A percentile compares a stretch with the other conserved stretches of the same genome.
Evolutionary conservation across 2,329 filamentous ascomycete species (phyloP).

Genomic region (Pestalotiopsis fici): DNA sequence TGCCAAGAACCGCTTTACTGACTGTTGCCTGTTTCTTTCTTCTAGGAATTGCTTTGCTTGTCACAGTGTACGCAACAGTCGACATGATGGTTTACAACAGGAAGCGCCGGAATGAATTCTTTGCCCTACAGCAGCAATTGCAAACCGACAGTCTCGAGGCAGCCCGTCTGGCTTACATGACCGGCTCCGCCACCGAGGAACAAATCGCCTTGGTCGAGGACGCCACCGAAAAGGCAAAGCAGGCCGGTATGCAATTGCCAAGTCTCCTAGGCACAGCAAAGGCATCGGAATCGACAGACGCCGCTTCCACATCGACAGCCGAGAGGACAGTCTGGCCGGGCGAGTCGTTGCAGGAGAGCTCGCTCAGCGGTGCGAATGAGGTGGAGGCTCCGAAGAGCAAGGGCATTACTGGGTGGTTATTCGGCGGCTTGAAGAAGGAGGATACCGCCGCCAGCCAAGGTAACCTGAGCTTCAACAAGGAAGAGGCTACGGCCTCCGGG

Average conservation of each 20-base stretch:
- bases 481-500: slow-evolving; percentile 30
- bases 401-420: slow-evolving; percentile 36
- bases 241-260: slow-evolving; percentile 47
- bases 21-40: neutral
- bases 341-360: slow-evolving; percentile 21
- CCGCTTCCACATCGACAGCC: slow-evolving; percentile 14
- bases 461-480: slow-evolving; percentile 24
- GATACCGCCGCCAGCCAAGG: slow-evolving; percentile 22
- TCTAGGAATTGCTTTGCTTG: slow-evolving; percentile 53
- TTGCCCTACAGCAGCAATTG: slow-evolving; percentile 55
- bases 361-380: slow-evolving; percentile 16
- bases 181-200: slow-evolving; percentile 55
- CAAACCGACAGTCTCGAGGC: slow-evolving; percentile 56
- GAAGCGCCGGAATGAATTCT: slow-evolving; percentile 59
- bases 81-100: slow-evolving; percentile 65
- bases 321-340: slow-evolving; percentile 23
- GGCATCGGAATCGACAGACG: slow-evolving; percentile 13
- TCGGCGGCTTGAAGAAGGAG: slow-evolving; percentile 37
- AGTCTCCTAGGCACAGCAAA: slow-evolving; percentile 48
- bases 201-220: slow-evolving; percentile 60
- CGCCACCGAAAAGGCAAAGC: slow-evolving; percentile 49
- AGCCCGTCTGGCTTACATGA: slow-evolving; percentile 62
- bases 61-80: slow-evolving; percentile 60
- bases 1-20: neutral
- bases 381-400: slow-evolving; percentile 18